Percentiles rank a stretch among this genome's conserved stretches.
These are phyloP conservation scores for Tricholoma matsutake DNA, from an alignment of 768 basidiomycete species.

Conservation along the genomic window DNA sequence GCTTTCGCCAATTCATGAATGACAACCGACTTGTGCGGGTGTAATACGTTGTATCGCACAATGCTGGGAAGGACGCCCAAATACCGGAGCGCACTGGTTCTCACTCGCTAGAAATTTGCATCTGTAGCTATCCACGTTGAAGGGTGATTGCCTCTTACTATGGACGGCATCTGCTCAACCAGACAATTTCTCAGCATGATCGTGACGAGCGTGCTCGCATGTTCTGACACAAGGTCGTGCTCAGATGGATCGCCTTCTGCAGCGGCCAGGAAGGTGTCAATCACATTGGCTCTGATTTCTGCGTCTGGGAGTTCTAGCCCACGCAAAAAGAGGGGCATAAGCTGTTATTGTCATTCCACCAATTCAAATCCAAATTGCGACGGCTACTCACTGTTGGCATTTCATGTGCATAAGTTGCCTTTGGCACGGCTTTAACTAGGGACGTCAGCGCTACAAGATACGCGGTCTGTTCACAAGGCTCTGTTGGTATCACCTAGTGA, in stretches of 20 bases:
- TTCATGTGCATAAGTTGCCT: constrained; percentile 65
- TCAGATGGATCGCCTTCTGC: constrained; percentile 55
- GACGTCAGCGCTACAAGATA: constrained; percentile 83
- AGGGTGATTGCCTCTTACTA: constrained; percentile 37
- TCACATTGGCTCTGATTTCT: constrained; percentile 73
- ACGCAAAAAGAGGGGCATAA: constrained; percentile 85
- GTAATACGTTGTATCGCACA: constrained; percentile 80
- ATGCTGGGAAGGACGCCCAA: constrained; percentile 70
- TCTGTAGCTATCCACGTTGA: background rate
- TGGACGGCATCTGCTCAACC: constrained; percentile 47
- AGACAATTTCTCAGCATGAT: constrained; percentile 67
- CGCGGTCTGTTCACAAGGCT: constrained; percentile 50
- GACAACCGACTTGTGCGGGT: constrained; percentile 72
- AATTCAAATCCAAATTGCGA: background rate
- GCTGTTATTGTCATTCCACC: constrained; percentile 38
- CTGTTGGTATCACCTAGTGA: constrained; percentile 7
- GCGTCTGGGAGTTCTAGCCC: constrained; percentile 77
- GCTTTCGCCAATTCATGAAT: constrained; percentile 70
- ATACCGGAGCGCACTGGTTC: constrained; percentile 71
- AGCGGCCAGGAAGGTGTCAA: constrained; percentile 73
- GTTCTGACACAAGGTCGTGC: constrained; percentile 53
- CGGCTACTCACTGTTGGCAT: constrained; percentile 52
- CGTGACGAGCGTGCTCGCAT: constrained; percentile 67
- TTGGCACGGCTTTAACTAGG: constrained; percentile 77
- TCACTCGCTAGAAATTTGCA: constrained; percentile 56